These are phyloP conservation scores for Erigeron canadensis DNA, from an alignment of 129 eudicot species.

Conservation along the genomic window DNA sequence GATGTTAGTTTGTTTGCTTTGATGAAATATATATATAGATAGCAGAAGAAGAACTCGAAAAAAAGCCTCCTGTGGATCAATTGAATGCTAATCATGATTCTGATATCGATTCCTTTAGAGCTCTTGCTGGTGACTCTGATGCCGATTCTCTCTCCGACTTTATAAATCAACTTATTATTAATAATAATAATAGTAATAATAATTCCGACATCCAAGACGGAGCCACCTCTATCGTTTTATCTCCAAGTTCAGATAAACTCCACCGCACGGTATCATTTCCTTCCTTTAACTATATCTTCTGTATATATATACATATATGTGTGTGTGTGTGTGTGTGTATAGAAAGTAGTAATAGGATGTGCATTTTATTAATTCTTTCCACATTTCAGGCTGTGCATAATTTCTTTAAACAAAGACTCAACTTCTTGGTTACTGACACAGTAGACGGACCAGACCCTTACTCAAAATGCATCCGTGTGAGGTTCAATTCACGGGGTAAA, in stretches of 20 bases:
- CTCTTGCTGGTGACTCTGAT: constrained; percentile 76
- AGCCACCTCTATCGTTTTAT: constrained; percentile 59
- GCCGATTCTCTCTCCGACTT: constrained; percentile 58
- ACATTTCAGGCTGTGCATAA: constrained; percentile 73
- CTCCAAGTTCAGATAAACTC: constrained; percentile 85
- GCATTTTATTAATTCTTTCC: not conserved
- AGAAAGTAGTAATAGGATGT: not conserved
- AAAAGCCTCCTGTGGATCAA: constrained; percentile 38
- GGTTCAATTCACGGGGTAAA: constrained; percentile 52
- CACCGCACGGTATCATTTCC: constrained; percentile 63
- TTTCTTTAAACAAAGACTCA: constrained; percentile 76
- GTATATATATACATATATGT: too few species aligned
- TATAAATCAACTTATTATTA: constrained; percentile 9
- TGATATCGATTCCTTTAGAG: constrained; percentile 76
- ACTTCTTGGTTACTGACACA: constrained; percentile 88
- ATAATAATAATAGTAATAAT: constrained; percentile 42
- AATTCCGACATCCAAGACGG: constrained; percentile 38
- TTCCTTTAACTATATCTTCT: not conserved
- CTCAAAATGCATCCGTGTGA: constrained; percentile 91
- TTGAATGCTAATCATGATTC: constrained; percentile 45
- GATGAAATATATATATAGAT: constrained; percentile 44
- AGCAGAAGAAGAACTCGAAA: constrained; percentile 51
- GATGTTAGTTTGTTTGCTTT: not conserved
- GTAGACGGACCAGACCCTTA: constrained; percentile 76
- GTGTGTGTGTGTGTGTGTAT: too few species aligned